A percentile compares a stretch with the other conserved stretches of the same genome.
These are phyloP conservation scores for Cryptosporidium ubiquitum DNA, from an alignment of 169 alveolate species.

Conservation along the genomic window DNA sequence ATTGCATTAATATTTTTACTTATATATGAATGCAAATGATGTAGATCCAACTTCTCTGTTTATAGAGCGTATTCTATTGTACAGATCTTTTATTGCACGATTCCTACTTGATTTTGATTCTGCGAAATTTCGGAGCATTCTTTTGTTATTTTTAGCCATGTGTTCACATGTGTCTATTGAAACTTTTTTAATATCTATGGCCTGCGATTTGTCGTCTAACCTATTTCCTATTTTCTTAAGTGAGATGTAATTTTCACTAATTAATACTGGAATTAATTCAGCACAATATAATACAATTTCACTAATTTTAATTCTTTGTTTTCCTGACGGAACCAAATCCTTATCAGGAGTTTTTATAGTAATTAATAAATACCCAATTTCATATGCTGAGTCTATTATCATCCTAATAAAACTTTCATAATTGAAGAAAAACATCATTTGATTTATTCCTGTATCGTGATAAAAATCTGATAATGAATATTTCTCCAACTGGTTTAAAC, in stretches of 20 bases:
- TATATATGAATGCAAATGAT: slow-evolving; percentile 28
- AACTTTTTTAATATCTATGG: neutral
- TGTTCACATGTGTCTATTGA: neutral
- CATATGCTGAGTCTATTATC: slow-evolving; percentile 33
- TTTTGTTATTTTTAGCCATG: neutral
- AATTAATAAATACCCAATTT: slow-evolving; percentile 10
- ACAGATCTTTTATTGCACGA: slow-evolving; percentile 1
- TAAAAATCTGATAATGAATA: slow-evolving; percentile 22
- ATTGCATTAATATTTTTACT: neutral
- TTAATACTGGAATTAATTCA: neutral
- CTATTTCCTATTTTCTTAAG: slow-evolving; percentile 8
- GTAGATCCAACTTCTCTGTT: slow-evolving; percentile 28
- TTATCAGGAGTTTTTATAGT: neutral
- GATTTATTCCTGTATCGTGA: slow-evolving; percentile 30
- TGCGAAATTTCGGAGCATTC: slow-evolving; percentile 29
- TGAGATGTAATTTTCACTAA: neutral
- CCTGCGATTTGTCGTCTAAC: neutral
- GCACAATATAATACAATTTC: neutral
- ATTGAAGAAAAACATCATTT: slow-evolving; percentile 23
- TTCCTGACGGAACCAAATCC: neutral
- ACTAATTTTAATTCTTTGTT: neutral
- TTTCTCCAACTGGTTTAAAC: neutral
- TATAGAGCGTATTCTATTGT: slow-evolving; percentile 2
- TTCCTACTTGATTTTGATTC: slow-evolving; percentile 42
- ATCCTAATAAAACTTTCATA: slow-evolving; percentile 7